A percentile compares a stretch with the other conserved stretches of the same genome.
Conservation (phyloP, 1,139 yeast genomes). For the Geotrichum aggregatum region DNA sequence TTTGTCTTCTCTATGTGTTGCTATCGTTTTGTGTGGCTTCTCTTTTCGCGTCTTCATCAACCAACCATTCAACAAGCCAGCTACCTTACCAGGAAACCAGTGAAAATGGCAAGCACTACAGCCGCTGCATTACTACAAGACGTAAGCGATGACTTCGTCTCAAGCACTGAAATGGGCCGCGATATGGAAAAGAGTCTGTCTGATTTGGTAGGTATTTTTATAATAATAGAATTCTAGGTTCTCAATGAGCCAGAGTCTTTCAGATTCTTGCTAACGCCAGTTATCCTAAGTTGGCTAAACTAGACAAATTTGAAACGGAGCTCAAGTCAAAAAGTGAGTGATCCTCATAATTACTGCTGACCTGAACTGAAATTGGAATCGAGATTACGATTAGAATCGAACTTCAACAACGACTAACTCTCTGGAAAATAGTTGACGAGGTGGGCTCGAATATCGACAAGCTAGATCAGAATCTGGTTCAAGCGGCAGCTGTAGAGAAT, state of each 20-base stretch:
- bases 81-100: too few species aligned
- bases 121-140: neutral
- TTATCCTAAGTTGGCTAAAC: constrained; percentile 9
- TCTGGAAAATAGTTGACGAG: constrained; percentile 10
- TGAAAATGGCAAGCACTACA: neutral
- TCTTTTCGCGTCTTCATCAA: too few species aligned
- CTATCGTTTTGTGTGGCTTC: too few species aligned
- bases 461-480: constrained; percentile 5
- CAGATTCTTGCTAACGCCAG: neutral
- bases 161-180: constrained; percentile 19
- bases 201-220: constrained; percentile 12
- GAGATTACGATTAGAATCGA: too few species aligned
- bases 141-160: constrained; percentile 14
- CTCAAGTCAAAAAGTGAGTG: constrained; percentile 15
- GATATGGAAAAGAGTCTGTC: constrained; percentile 16
- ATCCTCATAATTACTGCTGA: neutral
- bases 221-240: too few species aligned
- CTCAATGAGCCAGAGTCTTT: neutral
- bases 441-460: constrained; percentile 11
- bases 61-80: too few species aligned
- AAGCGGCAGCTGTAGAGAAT: neutral
- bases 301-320: constrained; percentile 15
- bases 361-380: too few species aligned
- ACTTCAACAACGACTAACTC: too few species aligned
- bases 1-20: too few species aligned